A percentile compares a stretch with the other conserved stretches of the same genome.
Conservation (phyloP, 768 basidiomycete genomes). For the Phlebiopsis gigantea region DNA sequence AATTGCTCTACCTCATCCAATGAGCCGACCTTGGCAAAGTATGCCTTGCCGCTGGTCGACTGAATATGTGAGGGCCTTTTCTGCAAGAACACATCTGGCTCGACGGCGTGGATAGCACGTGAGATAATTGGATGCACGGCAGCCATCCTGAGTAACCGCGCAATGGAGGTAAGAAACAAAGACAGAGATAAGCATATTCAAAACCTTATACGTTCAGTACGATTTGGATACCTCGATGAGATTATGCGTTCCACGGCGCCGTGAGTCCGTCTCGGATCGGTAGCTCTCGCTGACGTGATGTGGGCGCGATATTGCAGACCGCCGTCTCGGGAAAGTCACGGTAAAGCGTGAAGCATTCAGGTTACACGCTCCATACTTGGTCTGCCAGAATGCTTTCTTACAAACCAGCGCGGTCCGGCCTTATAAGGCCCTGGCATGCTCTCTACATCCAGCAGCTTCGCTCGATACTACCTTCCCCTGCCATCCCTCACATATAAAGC, state of each 20-base stretch:
- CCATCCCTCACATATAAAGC: background rate
- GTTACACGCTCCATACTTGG: too few relatives aligned
- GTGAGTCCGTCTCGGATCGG: too few relatives aligned
- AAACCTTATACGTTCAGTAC: too few relatives aligned
- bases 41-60: slow-evolving; percentile 53
- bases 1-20: slow-evolving; percentile 57
- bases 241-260: too few relatives aligned
- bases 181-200: too few relatives aligned
- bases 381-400: background rate
- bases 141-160: background rate
- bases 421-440: background rate
- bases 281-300: background rate
- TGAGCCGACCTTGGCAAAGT: slow-evolving; percentile 60
- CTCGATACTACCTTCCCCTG: background rate
- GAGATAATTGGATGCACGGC: slow-evolving; percentile 29
- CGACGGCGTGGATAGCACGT: slow-evolving; percentile 40
- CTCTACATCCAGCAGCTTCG: background rate
- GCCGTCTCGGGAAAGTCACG: background rate
- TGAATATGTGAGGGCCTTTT: slow-evolving; percentile 34
- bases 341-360: background rate
- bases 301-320: background rate
- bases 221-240: too few relatives aligned
- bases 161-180: too few relatives aligned
- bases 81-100: slow-evolving; percentile 43
- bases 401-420: background rate